Conservation (phyloP, 176 grass and related monocot species). For the Oryza officinalis region DNA sequence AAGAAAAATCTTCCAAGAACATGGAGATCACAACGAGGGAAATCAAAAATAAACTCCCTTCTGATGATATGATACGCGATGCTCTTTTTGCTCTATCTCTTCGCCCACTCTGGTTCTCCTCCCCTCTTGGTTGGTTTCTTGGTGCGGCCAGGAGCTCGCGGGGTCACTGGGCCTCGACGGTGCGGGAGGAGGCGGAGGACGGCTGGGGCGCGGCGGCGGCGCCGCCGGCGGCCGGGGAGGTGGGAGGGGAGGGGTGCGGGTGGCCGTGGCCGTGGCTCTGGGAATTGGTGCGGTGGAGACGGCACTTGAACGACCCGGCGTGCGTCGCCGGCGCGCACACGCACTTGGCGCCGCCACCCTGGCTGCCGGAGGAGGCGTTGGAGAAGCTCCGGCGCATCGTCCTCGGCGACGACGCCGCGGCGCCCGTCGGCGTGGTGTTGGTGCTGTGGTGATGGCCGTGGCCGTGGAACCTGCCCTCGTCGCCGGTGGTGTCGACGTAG, state of each 20-base stretch:
- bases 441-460: background rate
- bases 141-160: background rate
- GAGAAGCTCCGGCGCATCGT: conserved; percentile 39
- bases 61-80: conserved; percentile 12
- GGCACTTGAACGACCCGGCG: conserved; percentile 82
- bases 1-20: conserved; percentile 10
- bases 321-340: conserved; percentile 81
- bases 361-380: conserved; percentile 38
- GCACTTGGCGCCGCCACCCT: conserved; percentile 54
- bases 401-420: conserved; percentile 52
- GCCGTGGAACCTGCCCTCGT: conserved; percentile 53
- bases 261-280: conserved; percentile 48
- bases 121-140: background rate
- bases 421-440: conserved; percentile 44
- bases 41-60: conserved; percentile 46
- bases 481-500: conserved; percentile 51
- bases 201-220: background rate
- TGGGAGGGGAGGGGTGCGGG: conserved; percentile 29
- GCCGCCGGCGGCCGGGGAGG: conserved; percentile 1
- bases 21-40: conserved; percentile 40
- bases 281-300: conserved; percentile 72
- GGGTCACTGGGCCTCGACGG: conserved; percentile 69
- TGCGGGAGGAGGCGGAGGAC: conserved; percentile 39
- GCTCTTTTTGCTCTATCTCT: background rate
- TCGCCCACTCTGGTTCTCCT: background rate